A percentile compares a stretch with the other conserved stretches of the same genome.
Evolutionary conservation across 140 eudicot species (phyloP).

Genomic region (Bidens hawaiensis): DNA sequence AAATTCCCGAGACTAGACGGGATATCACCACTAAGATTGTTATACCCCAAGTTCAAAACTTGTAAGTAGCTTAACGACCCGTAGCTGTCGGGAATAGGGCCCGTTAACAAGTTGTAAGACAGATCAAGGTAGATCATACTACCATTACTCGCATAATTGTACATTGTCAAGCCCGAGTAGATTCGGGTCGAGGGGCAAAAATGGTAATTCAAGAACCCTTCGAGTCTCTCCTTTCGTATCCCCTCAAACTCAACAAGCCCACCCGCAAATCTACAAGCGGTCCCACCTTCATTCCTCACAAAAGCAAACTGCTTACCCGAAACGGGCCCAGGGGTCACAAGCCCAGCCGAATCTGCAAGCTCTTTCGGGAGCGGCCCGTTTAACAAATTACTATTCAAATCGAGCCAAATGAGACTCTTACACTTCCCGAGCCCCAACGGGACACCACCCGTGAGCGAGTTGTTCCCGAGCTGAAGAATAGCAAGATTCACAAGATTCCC

Average conservation of each 20-base stretch:
- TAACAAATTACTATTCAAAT: constrained; percentile 65
- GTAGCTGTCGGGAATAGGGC: constrained; percentile 53
- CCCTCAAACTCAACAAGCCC: constrained; percentile 85
- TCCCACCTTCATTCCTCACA: constrained; percentile 87
- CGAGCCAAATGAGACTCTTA: constrained; percentile 78
- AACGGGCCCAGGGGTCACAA: constrained; percentile 64
- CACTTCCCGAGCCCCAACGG: constrained; percentile 67
- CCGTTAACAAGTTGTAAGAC: constrained; percentile 66
- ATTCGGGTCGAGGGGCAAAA: constrained; percentile 77
- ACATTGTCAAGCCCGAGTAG: constrained; percentile 66
- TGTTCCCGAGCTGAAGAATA: constrained; percentile 79
- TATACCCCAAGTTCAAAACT: constrained; percentile 73
- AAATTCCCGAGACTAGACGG: constrained; percentile 70
- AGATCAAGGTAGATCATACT: constrained; percentile 84
- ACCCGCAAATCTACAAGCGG: constrained; percentile 83
- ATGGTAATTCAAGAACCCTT: constrained; percentile 64
- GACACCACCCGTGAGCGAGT: constrained; percentile 59
- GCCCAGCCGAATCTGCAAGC: constrained; percentile 64
- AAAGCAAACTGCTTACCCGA: constrained; percentile 87
- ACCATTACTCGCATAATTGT: constrained; percentile 65
- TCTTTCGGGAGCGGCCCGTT: constrained; percentile 58
- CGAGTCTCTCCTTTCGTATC: constrained; percentile 57
- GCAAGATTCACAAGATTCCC: constrained; percentile 75
- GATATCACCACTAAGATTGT: constrained; percentile 57
- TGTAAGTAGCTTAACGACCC: constrained; percentile 68